Conservation (phyloP, 768 basidiomycete genomes). For the Collybia sordida region DNA sequence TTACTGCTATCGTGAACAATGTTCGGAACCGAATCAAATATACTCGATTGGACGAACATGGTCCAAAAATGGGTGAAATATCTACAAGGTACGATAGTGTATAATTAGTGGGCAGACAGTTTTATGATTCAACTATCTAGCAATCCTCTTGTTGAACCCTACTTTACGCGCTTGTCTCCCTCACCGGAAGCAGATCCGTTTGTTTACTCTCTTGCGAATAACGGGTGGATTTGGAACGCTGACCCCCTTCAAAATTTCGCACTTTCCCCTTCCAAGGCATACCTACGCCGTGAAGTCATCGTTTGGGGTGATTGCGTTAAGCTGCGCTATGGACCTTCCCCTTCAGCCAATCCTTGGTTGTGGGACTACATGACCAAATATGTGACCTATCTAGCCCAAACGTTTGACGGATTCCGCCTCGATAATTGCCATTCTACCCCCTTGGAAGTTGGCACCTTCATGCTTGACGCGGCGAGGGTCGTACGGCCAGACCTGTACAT, state of each 20-base stretch:
- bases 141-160: constrained; percentile 82
- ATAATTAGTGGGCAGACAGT: not conserved
- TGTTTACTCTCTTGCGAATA: constrained; percentile 87
- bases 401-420: constrained; percentile 95
- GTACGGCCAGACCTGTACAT: constrained; percentile 93
- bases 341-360: constrained; percentile 86
- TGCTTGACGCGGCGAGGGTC: constrained; percentile 89
- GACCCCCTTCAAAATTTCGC: constrained; percentile 96
- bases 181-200: constrained; percentile 41
- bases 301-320: constrained; percentile 99
- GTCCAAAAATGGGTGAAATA: constrained; percentile 83
- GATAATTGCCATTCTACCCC: constrained; percentile 99
- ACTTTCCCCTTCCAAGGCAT: constrained; percentile 87
- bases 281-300: constrained; percentile 94
- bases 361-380: constrained; percentile 92
- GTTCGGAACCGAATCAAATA: constrained; percentile 80
- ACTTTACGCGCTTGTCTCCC: constrained; percentile 82
- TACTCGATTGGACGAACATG: constrained; percentile 76
- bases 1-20: constrained; percentile 67
- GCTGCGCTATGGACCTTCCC: constrained; percentile 84
- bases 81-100: constrained; percentile 54
- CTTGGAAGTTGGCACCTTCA: constrained; percentile 89
- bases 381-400: constrained; percentile 72
- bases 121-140: constrained; percentile 35
- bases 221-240: constrained; percentile 99